phyloP scores from a whole-genome alignment of 306 rosid genomes.

The Rosa rugosa region DNA sequence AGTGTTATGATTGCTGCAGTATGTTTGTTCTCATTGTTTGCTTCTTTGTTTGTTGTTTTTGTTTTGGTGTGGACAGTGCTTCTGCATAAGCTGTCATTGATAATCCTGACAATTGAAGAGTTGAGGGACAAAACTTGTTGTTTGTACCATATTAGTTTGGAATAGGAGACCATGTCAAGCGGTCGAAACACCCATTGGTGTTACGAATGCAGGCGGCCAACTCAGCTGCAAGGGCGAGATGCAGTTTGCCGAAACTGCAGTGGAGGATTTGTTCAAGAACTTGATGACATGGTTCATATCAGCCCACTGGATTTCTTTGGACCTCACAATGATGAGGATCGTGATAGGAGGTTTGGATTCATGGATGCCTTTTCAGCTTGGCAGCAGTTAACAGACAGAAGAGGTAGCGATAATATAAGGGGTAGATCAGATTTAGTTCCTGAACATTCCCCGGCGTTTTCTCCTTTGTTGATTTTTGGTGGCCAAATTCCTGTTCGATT shows the following conservation, averaged over 20 bases:
- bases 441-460: slow-evolving; percentile 39
- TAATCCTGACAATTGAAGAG: neutral
- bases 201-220: slow-evolving; percentile 46
- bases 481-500: slow-evolving; percentile 63
- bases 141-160: neutral
- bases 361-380: slow-evolving; percentile 55
- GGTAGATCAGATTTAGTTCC: slow-evolving; percentile 41
- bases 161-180: slow-evolving; percentile 45
- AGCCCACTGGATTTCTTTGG: slow-evolving; percentile 47
- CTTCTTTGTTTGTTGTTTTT: neutral
- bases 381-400: slow-evolving; percentile 49
- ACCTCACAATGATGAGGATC: slow-evolving; percentile 38
- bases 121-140: neutral
- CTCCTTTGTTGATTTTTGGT: slow-evolving; percentile 62
- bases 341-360: slow-evolving; percentile 37
- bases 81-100: neutral
- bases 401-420: slow-evolving; percentile 34
- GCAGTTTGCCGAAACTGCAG: slow-evolving; percentile 50
- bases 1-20: neutral
- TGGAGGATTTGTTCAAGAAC: slow-evolving; percentile 68
- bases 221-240: slow-evolving; percentile 44
- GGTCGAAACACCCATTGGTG: slow-evolving; percentile 72
- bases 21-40: neutral
- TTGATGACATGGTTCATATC: slow-evolving; percentile 42
- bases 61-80: neutral